Conservation (phyloP, 148 eudicot genomes). For the Arbutus unedo region DNA sequence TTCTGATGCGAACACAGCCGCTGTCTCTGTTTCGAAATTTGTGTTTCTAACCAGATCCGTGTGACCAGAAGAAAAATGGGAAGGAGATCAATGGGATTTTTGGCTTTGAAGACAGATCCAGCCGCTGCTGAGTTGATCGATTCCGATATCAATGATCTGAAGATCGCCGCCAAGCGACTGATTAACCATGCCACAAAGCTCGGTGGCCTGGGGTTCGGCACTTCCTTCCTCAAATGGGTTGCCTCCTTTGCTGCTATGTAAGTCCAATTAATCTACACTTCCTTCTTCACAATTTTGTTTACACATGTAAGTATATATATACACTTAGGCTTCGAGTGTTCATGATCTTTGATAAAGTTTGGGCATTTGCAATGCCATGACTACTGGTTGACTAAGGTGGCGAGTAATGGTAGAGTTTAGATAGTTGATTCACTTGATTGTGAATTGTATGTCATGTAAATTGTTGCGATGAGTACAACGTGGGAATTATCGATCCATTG, state of each 20-base stretch:
- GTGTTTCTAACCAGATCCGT: neutral
- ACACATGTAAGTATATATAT: neutral
- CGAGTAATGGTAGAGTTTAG: neutral
- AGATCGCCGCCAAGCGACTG: slow-evolving; percentile 38
- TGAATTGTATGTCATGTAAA: neutral
- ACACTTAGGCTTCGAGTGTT: neutral
- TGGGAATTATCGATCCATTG: neutral
- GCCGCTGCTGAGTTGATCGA: slow-evolving; percentile 32
- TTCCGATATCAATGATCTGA: slow-evolving; percentile 57
- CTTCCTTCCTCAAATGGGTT: slow-evolving; percentile 69
- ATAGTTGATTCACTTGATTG: neutral
- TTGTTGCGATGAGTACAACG: neutral
- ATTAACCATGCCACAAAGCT: slow-evolving; percentile 44
- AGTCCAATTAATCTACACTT: slow-evolving; percentile 14
- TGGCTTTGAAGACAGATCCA: slow-evolving; percentile 47
- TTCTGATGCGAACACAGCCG: neutral
- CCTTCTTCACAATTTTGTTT: neutral
- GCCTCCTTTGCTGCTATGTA: slow-evolving; percentile 87
- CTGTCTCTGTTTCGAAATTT: neutral
- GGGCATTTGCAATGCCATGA: neutral
- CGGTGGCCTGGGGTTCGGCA: slow-evolving; percentile 55
- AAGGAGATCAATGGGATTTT: slow-evolving; percentile 37
- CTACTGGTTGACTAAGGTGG: neutral
- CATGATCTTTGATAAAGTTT: neutral
- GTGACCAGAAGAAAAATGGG: slow-evolving; percentile 36